phyloP scores from a whole-genome alignment of 768 basidiomycete species.

The Phylloporus arenicola region DNA sequence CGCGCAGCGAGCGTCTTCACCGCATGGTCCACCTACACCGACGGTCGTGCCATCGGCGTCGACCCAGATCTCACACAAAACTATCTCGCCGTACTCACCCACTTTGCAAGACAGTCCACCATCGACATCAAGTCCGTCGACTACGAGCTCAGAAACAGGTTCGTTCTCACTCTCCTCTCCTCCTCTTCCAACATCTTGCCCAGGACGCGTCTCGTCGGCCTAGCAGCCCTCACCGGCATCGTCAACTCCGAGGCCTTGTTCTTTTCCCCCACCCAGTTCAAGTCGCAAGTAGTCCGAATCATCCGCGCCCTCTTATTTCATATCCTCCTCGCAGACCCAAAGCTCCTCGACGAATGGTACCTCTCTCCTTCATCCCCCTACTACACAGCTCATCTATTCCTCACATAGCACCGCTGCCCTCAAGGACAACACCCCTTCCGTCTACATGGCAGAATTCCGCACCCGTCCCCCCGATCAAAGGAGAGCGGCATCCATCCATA shows the following conservation, averaged over 20 bases:
- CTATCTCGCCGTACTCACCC: conserved; percentile 62
- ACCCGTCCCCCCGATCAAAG: conserved; percentile 73
- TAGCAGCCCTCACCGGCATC: conserved; percentile 76
- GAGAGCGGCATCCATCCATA: conserved; percentile 83
- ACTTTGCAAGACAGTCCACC: conserved; percentile 60
- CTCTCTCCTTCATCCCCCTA: background rate
- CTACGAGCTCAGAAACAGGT: conserved; percentile 73
- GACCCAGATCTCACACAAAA: conserved; percentile 64
- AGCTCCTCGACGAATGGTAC: conserved; percentile 64
- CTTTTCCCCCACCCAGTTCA: conserved; percentile 65
- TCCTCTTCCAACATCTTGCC: background rate
- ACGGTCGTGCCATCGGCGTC: conserved; percentile 76
- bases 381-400: background rate
- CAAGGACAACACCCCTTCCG: conserved; percentile 66
- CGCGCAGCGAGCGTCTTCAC: conserved; percentile 85
- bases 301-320: conserved; percentile 67
- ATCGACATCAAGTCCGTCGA: conserved; percentile 47
- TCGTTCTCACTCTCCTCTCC: background rate
- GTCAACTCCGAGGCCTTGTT: conserved; percentile 83
- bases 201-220: conserved; percentile 80
- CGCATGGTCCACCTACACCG: conserved; percentile 88
- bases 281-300: conserved; percentile 63
- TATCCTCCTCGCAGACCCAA: conserved; percentile 56
- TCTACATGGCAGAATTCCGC: conserved; percentile 81
- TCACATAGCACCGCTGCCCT: conserved; percentile 49